phyloP scores from a whole-genome alignment of 2,329 filamentous ascomycete genomes.

The Colletotrichum endophyticum region DNA sequence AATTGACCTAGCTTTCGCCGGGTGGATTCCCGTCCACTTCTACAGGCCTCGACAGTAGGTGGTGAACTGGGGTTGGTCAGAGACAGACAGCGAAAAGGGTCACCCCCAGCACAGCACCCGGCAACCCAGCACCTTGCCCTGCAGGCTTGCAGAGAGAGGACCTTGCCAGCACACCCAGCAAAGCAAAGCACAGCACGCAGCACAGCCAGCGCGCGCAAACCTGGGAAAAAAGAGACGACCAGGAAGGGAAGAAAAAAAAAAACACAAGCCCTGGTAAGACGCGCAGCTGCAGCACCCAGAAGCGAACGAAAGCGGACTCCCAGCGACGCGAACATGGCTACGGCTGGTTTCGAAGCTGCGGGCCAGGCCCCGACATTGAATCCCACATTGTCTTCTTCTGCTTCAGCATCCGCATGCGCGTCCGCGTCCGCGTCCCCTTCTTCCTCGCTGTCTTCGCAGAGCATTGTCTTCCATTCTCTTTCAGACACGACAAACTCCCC shows the following conservation, averaged over 20 bases:
- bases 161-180: neutral
- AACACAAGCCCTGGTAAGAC: conserved; percentile 1
- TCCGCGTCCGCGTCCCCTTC: conserved; percentile 15
- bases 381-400: conserved; percentile 18
- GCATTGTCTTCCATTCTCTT: conserved; percentile 5
- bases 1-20: neutral
- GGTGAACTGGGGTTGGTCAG: conserved; percentile 10
- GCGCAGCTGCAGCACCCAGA: neutral
- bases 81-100: conserved; percentile 3
- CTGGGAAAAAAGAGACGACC: neutral
- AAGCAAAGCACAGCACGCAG: neutral
- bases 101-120: neutral
- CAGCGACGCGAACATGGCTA: conserved; percentile 17
- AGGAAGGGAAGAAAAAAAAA: neutral
- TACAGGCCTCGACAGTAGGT: neutral
- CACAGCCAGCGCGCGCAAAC: neutral
- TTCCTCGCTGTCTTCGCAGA: conserved; percentile 10
- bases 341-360: conserved; percentile 20
- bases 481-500: neutral
- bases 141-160: neutral
- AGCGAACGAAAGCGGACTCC: conserved; percentile 17
- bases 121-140: neutral
- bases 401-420: conserved; percentile 1
- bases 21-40: conserved; percentile 1
- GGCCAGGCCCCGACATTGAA: conserved; percentile 18